phyloP scores from a whole-genome alignment of 2,329 filamentous ascomycete species.

The Diaporthe ampelina region DNA sequence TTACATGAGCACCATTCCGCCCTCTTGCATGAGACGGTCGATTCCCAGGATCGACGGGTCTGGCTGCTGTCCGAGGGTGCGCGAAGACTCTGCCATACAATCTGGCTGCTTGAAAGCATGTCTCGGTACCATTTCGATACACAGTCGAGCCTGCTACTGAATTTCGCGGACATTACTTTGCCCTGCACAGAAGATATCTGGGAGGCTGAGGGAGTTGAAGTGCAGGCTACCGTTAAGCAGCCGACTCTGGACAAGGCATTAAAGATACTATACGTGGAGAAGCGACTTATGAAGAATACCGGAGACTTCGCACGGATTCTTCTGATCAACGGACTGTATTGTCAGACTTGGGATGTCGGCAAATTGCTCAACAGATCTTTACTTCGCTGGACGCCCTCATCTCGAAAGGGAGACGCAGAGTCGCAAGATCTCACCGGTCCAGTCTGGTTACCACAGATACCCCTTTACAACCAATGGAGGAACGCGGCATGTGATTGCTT shows the following conservation, averaged over 20 bases:
- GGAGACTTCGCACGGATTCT: constrained; percentile 34
- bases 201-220: background rate
- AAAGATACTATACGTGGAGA: constrained; percentile 33
- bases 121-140: constrained; percentile 31
- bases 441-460: constrained; percentile 30
- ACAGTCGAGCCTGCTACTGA: constrained; percentile 8
- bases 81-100: constrained; percentile 33
- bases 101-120: constrained; percentile 37
- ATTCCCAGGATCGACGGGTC: background rate
- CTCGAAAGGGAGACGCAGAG: constrained; percentile 34
- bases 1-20: constrained; percentile 16
- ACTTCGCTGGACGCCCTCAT: constrained; percentile 37
- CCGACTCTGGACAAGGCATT: constrained; percentile 32
- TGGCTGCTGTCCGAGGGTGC: constrained; percentile 27
- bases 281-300: constrained; percentile 22
- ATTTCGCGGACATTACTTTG: constrained; percentile 26
- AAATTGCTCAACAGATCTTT: constrained; percentile 13
- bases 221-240: background rate
- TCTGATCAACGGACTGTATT: constrained; percentile 29
- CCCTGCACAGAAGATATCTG: constrained; percentile 34
- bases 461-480: constrained; percentile 52
- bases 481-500: constrained; percentile 62
- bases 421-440: constrained; percentile 21
- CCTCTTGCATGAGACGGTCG: background rate
- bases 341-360: constrained; percentile 37